Percentiles rank a stretch among this genome's conserved stretches.
These are phyloP conservation scores for Nannizziopsis arthrosporioides DNA, from an alignment of 2,329 filamentous ascomycete genomes.

Conservation along the genomic window DNA sequence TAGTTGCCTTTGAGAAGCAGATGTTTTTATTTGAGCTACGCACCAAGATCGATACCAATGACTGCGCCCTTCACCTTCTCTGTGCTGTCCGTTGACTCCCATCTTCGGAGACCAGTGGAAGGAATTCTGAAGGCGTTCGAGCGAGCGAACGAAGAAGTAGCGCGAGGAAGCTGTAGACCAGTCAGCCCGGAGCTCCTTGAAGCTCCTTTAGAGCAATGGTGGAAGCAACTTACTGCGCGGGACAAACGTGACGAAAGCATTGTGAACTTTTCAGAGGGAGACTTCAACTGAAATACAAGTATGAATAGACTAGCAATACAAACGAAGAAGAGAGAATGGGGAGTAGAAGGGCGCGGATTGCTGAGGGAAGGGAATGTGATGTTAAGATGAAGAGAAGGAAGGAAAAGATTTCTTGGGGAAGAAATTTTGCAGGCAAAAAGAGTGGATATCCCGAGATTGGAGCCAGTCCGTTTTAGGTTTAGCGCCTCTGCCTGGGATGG, in stretches of 20 bases:
- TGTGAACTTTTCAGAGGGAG: constrained; percentile 32
- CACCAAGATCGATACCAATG: constrained; percentile 96
- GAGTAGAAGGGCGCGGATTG: constrained; percentile 15
- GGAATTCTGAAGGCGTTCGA: constrained; percentile 58
- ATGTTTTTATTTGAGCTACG: too few relatives aligned
- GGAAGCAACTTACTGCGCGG: constrained; percentile 53
- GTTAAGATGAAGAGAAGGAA: constrained; percentile 23
- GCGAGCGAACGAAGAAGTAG: constrained; percentile 56
- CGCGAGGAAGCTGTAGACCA: constrained; percentile 58
- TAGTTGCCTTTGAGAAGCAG: neutral
- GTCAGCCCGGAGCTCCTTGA: constrained; percentile 2
- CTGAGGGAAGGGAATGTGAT: constrained; percentile 20
- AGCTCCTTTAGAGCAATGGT: constrained; percentile 1
- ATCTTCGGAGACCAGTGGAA: constrained; percentile 55
- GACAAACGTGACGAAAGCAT: constrained; percentile 63
- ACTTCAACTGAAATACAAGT: constrained; percentile 23
- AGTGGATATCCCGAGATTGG: constrained; percentile 9
- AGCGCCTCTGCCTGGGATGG: constrained; percentile 1
- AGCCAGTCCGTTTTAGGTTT: constrained; percentile 7
- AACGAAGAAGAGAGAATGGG: constrained; percentile 18
- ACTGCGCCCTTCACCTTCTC: constrained; percentile 89
- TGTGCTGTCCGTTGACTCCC: constrained; percentile 41
- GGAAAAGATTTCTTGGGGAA: constrained; percentile 16
- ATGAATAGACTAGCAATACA: constrained; percentile 26
- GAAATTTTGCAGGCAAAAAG: constrained; percentile 14